phyloP scores from a whole-genome alignment of 1,284 basidiomycete species.

The Cutaneotrichosporon sp. region DNA sequence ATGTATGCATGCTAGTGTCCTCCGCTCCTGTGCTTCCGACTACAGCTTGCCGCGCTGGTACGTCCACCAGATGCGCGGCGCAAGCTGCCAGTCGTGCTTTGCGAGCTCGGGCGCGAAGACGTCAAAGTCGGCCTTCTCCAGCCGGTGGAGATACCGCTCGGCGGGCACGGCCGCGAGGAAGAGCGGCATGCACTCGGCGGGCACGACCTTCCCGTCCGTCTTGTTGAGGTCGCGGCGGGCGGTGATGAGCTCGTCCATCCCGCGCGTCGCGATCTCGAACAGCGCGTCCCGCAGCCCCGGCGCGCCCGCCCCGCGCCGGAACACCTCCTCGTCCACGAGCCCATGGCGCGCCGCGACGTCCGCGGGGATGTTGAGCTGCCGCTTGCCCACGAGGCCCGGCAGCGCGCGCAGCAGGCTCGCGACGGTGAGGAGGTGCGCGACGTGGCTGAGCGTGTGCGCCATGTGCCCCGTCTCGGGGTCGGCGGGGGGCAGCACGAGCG shows the following conservation, averaged over 20 bases:
- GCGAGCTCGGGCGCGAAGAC: slow-evolving; percentile 73
- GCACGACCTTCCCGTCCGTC: slow-evolving; percentile 62
- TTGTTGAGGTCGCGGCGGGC: slow-evolving; percentile 75
- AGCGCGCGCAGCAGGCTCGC: slow-evolving; percentile 67
- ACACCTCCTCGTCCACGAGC: slow-evolving; percentile 83
- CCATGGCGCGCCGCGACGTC: slow-evolving; percentile 78
- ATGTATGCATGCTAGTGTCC: neutral
- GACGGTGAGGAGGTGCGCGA: slow-evolving; percentile 56
- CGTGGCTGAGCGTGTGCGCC: slow-evolving; percentile 69
- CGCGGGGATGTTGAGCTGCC: slow-evolving; percentile 76
- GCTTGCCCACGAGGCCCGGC: slow-evolving; percentile 68
- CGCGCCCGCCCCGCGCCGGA: slow-evolving; percentile 68
- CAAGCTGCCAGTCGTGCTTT: slow-evolving; percentile 77
- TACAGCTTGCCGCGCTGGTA: slow-evolving; percentile 55
- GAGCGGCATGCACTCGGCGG: slow-evolving; percentile 67
- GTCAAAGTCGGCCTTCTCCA: slow-evolving; percentile 80
- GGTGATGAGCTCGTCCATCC: slow-evolving; percentile 86
- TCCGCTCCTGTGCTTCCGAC: no score
- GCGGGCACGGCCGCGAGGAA: slow-evolving; percentile 80
- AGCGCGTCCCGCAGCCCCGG: slow-evolving; percentile 63
- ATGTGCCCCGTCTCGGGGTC: slow-evolving; percentile 61
- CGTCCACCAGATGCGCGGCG: slow-evolving; percentile 79
- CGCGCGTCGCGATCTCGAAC: slow-evolving; percentile 84
- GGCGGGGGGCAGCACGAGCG: slow-evolving; percentile 63
- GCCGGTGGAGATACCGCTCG: slow-evolving; percentile 63